Conservation (phyloP, 2,329 filamentous ascomycete species). For the Alternaria sp. region DNA sequence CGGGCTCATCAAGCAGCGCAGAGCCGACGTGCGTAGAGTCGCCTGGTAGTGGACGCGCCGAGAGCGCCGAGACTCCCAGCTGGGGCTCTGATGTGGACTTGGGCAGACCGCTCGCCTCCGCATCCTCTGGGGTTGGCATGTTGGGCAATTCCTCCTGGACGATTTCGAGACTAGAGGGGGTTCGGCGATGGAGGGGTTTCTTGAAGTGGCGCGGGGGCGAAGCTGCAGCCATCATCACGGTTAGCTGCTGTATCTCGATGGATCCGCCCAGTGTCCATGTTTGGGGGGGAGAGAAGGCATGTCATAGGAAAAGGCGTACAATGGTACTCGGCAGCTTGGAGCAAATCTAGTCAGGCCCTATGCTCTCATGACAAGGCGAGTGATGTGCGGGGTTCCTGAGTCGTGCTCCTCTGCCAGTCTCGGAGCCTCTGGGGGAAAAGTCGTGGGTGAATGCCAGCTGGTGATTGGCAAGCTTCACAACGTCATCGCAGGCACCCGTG, state of each 20-base stretch:
- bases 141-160: conserved; percentile 42
- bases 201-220: conserved; percentile 38
- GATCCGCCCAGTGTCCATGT: conserved; percentile 16
- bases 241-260: conserved; percentile 35
- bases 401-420: conserved; percentile 8
- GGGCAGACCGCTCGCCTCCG: conserved; percentile 18
- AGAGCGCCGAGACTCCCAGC: conserved; percentile 39
- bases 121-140: conserved; percentile 40
- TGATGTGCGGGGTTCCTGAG: conserved; percentile 23
- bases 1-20: conserved; percentile 53
- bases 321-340: conserved; percentile 23
- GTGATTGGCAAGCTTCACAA: conserved; percentile 42
- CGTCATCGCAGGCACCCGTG: conserved; percentile 28
- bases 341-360: conserved; percentile 25
- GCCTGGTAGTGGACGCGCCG: conserved; percentile 34
- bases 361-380: conserved; percentile 42
- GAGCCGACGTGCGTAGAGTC: conserved; percentile 40
- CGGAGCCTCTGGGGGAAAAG: conserved; percentile 13
- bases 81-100: conserved; percentile 46
- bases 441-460: conserved; percentile 42
- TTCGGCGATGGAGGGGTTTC: conserved; percentile 42
- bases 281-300: conserved; percentile 3
- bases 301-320: conserved; percentile 32
- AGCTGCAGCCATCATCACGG: conserved; percentile 41
- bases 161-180: conserved; percentile 39